Conservation (phyloP, 1,284 basidiomycete genomes). For the Rhodotorula glutinis region DNA sequence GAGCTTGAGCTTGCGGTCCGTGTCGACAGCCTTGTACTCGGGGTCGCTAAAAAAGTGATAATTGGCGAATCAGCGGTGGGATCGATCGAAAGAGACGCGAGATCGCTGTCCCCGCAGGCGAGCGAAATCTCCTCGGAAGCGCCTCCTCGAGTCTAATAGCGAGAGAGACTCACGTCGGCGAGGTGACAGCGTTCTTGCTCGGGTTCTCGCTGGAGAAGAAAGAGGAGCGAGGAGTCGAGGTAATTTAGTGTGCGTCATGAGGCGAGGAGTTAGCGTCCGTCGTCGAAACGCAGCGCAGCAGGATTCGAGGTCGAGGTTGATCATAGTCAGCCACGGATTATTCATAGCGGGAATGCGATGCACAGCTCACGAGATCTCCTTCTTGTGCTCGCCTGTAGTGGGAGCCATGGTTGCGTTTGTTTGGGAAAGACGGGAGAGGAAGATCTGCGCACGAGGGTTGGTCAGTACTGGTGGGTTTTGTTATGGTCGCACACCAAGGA, state of each 20-base stretch:
- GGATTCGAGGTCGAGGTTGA: no score
- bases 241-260: not conserved
- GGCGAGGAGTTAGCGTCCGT: not conserved
- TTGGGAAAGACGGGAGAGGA: not conserved
- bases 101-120: no score
- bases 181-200: conserved; percentile 21
- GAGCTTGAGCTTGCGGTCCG: conserved; percentile 54
- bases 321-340: no score
- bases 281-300: not conserved
- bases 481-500: no score
- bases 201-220: conserved; percentile 23
- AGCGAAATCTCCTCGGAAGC: no score
- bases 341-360: no score
- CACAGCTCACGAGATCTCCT: conserved; percentile 8
- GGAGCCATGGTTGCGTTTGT: conserved; percentile 3
- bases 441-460: not conserved
- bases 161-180: conserved; percentile 10
- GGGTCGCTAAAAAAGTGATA: not conserved
- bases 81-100: no score
- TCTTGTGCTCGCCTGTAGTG: conserved; percentile 11
- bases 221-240: no score
- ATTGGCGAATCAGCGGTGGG: no score
- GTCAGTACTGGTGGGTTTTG: no score
- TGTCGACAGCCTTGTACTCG: conserved; percentile 43
- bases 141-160: no score